These are phyloP conservation scores for Hura crepitans DNA, from an alignment of 441 rosid genomes.

Conservation along the genomic window DNA sequence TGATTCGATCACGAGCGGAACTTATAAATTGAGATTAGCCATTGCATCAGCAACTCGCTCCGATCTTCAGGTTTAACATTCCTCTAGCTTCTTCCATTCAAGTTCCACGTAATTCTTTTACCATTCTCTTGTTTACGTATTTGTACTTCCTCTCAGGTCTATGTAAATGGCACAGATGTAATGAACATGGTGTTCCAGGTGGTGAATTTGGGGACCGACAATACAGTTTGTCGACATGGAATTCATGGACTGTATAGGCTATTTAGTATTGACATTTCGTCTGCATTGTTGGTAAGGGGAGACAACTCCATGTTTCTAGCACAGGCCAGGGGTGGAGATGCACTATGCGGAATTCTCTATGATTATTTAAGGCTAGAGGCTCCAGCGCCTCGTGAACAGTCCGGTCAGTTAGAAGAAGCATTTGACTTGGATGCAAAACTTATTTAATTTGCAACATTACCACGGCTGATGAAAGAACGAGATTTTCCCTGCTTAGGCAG, in stretches of 20 bases:
- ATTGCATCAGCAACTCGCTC: slow-evolving; percentile 38
- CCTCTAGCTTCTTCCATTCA: background rate
- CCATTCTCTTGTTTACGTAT: background rate
- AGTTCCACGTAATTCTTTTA: too few species aligned
- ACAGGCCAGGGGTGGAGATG: slow-evolving; percentile 35
- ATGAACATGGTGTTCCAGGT: slow-evolving; percentile 30
- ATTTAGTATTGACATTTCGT: slow-evolving; percentile 27
- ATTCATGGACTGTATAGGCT: slow-evolving; percentile 33
- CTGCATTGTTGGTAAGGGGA: slow-evolving; percentile 29
- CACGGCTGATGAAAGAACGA: background rate
- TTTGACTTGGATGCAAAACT: slow-evolving; percentile 16
- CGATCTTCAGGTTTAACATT: slow-evolving; percentile 30
- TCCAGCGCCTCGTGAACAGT: slow-evolving; percentile 19
- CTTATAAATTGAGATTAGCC: slow-evolving; percentile 37
- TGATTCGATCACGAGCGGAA: slow-evolving; percentile 27
- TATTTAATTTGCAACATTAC: background rate
- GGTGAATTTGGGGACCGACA: slow-evolving; percentile 34
- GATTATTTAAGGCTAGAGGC: slow-evolving; percentile 39
- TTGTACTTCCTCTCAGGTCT: slow-evolving; percentile 22
- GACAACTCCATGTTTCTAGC: slow-evolving; percentile 34
- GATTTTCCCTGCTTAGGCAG: background rate
- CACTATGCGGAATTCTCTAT: slow-evolving; percentile 35
- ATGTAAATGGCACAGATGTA: slow-evolving; percentile 19
- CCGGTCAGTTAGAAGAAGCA: slow-evolving; percentile 10
- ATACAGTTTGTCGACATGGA: slow-evolving; percentile 39